Conservation (phyloP, 2,329 filamentous ascomycete genomes). For the Rhynchosporium secalis region DNA sequence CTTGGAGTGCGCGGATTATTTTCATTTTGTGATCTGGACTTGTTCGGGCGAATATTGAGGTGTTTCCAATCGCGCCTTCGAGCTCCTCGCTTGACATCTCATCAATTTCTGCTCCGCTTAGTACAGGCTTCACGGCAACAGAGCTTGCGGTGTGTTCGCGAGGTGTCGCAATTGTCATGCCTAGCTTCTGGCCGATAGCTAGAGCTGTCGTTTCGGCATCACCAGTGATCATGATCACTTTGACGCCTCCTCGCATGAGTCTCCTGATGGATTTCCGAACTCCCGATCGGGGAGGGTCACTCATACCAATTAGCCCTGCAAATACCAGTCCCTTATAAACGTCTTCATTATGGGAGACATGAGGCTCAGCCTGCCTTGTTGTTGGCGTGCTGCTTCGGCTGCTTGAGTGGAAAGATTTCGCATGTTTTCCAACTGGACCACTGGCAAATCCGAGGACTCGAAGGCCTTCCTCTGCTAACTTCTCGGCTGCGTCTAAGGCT, state of each 20-base stretch:
- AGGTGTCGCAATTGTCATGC: constrained; percentile 73
- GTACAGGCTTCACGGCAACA: constrained; percentile 66
- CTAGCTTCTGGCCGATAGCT: constrained; percentile 91
- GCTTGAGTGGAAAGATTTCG: constrained; percentile 41
- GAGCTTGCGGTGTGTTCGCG: constrained; percentile 55
- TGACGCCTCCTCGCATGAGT: constrained; percentile 90
- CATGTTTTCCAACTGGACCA: constrained; percentile 61
- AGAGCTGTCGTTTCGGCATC: constrained; percentile 93
- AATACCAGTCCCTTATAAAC: constrained; percentile 83
- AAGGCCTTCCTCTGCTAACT: constrained; percentile 85
- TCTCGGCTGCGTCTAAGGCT: constrained; percentile 75
- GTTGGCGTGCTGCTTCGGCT: constrained; percentile 54
- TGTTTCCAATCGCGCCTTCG: constrained; percentile 79
- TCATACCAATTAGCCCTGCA: constrained; percentile 94
- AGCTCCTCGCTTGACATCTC: constrained; percentile 84
- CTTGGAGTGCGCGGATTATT: constrained; percentile 88
- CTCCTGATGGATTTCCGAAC: constrained; percentile 87
- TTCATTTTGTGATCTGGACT: constrained; percentile 98
- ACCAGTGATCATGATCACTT: constrained; percentile 98
- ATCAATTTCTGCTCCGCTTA: constrained; percentile 91
- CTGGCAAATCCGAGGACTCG: constrained; percentile 93
- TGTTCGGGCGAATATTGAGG: constrained; percentile 93
- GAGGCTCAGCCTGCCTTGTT: constrained; percentile 34
- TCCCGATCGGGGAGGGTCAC: constrained; percentile 87
- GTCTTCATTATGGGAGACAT: constrained; percentile 60